Conservation (phyloP, 2,329 filamentous ascomycete species). For the Epichloe glyceriae region DNA sequence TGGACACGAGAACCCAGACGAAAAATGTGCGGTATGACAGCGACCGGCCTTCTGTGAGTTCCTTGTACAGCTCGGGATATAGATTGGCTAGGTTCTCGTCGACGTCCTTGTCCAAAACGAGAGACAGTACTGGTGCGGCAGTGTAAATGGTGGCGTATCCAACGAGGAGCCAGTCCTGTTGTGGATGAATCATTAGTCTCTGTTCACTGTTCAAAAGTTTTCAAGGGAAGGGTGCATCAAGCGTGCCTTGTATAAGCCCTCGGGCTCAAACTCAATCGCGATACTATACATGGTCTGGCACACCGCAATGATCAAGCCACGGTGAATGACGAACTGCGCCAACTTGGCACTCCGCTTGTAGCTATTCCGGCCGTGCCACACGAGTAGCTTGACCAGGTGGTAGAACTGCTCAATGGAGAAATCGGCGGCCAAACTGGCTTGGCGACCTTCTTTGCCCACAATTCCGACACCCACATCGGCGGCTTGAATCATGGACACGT, state of each 20-base stretch:
- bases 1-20: constrained; percentile 85
- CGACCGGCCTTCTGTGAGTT: constrained; percentile 77
- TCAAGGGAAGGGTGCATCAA: background rate
- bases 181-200: constrained; percentile 16
- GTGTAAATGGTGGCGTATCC: constrained; percentile 96
- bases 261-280: constrained; percentile 80
- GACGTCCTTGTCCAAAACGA: constrained; percentile 90
- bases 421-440: constrained; percentile 88
- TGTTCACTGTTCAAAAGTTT: background rate
- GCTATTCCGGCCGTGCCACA: constrained; percentile 95
- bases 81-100: constrained; percentile 87
- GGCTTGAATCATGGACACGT: constrained; percentile 98
- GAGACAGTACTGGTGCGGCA: constrained; percentile 79
- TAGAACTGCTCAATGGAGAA: constrained; percentile 95
- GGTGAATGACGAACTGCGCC: constrained; percentile 95
- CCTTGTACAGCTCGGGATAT: constrained; percentile 95
- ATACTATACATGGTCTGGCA: constrained; percentile 98
- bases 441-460: constrained; percentile 91
- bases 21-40: constrained; percentile 92
- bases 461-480: constrained; percentile 97
- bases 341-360: constrained; percentile 95
- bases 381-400: constrained; percentile 89
- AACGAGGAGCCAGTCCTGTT: constrained; percentile 84
- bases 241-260: constrained; percentile 69
- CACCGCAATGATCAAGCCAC: constrained; percentile 85